These are phyloP conservation scores for Volvariella volvacea DNA, from an alignment of 1,284 basidiomycete species.

Conservation along the genomic window DNA sequence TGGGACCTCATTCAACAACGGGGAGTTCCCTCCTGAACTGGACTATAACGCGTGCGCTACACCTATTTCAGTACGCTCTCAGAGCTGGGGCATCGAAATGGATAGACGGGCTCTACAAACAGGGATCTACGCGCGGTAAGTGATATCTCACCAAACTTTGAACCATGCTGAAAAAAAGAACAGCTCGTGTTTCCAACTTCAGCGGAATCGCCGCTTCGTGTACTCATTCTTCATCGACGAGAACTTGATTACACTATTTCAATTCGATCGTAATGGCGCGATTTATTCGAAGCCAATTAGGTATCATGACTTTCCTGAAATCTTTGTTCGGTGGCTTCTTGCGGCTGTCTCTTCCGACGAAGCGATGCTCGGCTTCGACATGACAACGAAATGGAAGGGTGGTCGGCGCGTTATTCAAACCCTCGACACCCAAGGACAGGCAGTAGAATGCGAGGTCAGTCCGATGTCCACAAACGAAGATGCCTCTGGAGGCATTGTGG, in stretches of 20 bases:
- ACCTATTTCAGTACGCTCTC: no score
- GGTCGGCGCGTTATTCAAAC: conserved; percentile 3
- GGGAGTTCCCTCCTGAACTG: no score
- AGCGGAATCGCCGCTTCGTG: neutral
- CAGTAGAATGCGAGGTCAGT: conserved; percentile 1
- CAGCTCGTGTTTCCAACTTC: neutral
- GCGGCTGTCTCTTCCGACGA: conserved; percentile 9
- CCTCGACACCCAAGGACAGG: no score
- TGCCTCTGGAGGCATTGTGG: conserved; percentile 9
- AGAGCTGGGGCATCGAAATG: no score
- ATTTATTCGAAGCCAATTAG: neutral
- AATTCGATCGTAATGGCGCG: neutral
- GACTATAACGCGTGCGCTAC: no score
- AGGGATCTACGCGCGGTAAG: no score
- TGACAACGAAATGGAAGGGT: conserved; percentile 10
- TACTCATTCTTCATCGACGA: neutral
- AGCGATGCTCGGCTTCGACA: conserved; percentile 13
- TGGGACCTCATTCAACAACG: no score
- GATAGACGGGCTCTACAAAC: no score
- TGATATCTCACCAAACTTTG: no score
- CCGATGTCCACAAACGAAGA: neutral
- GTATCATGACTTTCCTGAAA: neutral
- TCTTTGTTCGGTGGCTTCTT: neutral
- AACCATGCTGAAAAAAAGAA: no score
- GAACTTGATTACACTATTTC: neutral